Percentiles rank a stretch among this genome's conserved stretches.
These are phyloP conservation scores for Russula emetica DNA, from an alignment of 768 basidiomycete genomes.

Conservation along the genomic window DNA sequence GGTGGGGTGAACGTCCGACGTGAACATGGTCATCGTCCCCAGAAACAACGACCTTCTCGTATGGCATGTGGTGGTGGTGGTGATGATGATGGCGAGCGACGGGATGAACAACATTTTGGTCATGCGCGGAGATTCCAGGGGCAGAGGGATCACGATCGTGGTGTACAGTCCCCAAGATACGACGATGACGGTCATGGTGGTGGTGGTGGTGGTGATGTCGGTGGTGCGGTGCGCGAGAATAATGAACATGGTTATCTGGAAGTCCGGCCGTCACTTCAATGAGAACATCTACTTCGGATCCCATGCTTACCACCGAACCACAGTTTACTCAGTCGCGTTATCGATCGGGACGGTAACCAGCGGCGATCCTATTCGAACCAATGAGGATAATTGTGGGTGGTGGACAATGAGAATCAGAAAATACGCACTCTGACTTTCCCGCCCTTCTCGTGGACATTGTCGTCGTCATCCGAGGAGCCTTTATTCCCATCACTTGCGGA, in stretches of 20 bases:
- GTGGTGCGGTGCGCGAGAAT: conserved; percentile 9
- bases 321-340: conserved; percentile 25
- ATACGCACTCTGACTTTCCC: conserved; percentile 17
- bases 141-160: not conserved
- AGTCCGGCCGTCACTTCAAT: not conserved
- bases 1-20: conserved; percentile 1
- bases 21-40: conserved; percentile 24
- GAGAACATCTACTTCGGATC: not conserved
- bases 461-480: conserved; percentile 1
- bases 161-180: not conserved
- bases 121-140: not conserved
- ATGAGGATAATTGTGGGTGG: not conserved
- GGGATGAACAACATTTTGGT: conserved; percentile 2
- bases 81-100: not conserved
- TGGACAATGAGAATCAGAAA: not conserved
- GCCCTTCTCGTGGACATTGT: conserved; percentile 3
- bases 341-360: conserved; percentile 27
- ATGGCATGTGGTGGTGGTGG: conserved; percentile 1
- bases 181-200: not conserved
- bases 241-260: conserved; percentile 1
- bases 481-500: not conserved
- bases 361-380: conserved; percentile 20
- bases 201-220: conserved; percentile 21
- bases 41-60: conserved; percentile 17
- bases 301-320: conserved; percentile 25